A percentile compares a stretch with the other conserved stretches of the same genome.
Conservation (phyloP, 1,139 yeast genomes). For the Suhomyces yuchorum region DNA sequence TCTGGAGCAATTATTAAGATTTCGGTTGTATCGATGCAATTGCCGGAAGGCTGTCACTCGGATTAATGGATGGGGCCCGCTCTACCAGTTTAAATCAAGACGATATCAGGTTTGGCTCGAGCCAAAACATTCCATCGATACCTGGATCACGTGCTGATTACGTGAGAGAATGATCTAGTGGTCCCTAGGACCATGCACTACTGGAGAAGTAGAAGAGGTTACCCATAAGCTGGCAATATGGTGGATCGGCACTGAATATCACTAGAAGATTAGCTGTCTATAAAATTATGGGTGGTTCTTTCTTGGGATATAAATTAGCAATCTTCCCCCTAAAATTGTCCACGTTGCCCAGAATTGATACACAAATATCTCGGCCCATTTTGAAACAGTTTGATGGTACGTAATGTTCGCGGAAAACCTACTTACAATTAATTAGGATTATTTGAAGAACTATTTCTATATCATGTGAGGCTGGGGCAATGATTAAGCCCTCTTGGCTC, state of each 20-base stretch:
- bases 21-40: background rate
- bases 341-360: background rate
- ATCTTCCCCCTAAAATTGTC: background rate
- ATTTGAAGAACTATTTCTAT: background rate
- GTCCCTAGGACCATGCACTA: background rate
- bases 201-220: too few species aligned
- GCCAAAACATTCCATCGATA: background rate
- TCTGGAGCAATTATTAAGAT: background rate
- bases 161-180: background rate
- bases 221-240: too few species aligned
- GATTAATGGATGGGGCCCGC: conserved; percentile 1
- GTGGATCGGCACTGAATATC: too few species aligned
- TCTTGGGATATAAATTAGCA: too few species aligned
- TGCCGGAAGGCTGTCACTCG: background rate
- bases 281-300: too few species aligned
- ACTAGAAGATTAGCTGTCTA: too few species aligned
- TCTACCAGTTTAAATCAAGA: background rate
- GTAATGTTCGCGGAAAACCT: background rate
- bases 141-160: background rate
- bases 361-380: background rate
- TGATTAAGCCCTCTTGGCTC: background rate
- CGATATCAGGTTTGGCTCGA: background rate
- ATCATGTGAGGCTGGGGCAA: background rate
- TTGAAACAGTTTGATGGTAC: background rate
- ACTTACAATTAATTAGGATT: background rate